phyloP scores from a whole-genome alignment of 2,329 filamentous ascomycete genomes.

The Sphaceloma murrayae region DNA sequence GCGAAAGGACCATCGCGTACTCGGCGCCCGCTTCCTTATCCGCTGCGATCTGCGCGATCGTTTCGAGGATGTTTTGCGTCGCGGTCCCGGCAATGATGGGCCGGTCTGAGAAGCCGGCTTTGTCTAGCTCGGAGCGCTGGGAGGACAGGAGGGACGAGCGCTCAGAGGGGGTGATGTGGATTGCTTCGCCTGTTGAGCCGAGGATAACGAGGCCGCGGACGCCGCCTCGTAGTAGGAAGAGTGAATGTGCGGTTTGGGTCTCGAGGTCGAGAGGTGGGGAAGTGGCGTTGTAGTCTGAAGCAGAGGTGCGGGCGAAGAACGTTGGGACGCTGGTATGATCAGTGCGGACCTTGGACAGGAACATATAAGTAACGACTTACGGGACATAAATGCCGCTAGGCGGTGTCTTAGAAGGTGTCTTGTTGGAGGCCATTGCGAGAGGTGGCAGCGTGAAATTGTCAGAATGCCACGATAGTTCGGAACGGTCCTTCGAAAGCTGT shows the following conservation, averaged over 20 bases:
- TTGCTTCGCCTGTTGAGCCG: slow-evolving; percentile 55
- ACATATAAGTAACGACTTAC: slow-evolving; percentile 17
- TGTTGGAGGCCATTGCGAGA: neutral
- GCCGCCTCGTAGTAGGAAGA: slow-evolving; percentile 52
- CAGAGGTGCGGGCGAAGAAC: slow-evolving; percentile 48
- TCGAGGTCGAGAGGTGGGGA: slow-evolving; percentile 48
- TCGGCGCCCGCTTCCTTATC: slow-evolving; percentile 49
- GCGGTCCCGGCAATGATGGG: slow-evolving; percentile 55
- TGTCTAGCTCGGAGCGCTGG: slow-evolving; percentile 46
- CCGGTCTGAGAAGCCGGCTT: slow-evolving; percentile 48
- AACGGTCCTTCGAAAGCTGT: no score
- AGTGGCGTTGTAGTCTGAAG: slow-evolving; percentile 36
- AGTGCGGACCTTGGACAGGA: neutral
- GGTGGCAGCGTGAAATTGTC: no score
- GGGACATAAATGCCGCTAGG: slow-evolving; percentile 47
- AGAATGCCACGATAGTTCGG: no score
- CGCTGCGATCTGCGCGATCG: slow-evolving; percentile 47
- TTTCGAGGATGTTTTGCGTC: slow-evolving; percentile 53
- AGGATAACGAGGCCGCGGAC: slow-evolving; percentile 54
- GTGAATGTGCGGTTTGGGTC: slow-evolving; percentile 48
- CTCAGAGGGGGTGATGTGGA: slow-evolving; percentile 52
- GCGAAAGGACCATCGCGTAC: slow-evolving; percentile 54
- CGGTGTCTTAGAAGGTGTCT: slow-evolving; percentile 29
- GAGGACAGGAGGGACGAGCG: slow-evolving; percentile 46
- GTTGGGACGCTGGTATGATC: slow-evolving; percentile 41